Evolutionary conservation across 139 green algal species (phyloP), one percentile per base, ranked within the genome.

Genomic region (Chlorella sorokiniana): DNA sequence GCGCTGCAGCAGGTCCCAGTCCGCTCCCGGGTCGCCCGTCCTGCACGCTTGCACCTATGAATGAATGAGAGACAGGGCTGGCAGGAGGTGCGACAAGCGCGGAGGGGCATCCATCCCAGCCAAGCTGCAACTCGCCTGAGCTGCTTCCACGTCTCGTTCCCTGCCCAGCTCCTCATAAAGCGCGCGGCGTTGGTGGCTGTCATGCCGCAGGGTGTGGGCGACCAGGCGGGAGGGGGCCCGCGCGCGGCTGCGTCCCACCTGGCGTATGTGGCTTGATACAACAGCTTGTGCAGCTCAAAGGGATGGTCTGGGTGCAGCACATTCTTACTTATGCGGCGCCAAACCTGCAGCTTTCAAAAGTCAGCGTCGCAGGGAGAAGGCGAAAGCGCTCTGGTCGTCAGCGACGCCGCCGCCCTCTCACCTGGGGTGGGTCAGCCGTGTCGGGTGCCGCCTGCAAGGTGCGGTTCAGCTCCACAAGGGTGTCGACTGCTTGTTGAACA

Each of bases 161-260:
- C 88, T 76, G 88, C n/a, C 29, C 90, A 87, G 35, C 20, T 44
- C 3, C 63, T 18, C 74, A 95, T 91, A 76, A 95, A 94, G 9
- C 51, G 31, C 4, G 83, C 88, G n/a, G 85, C 54, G 42, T 95
- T 96, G 33, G 91, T 94, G 27, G 69, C 59, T 0, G 37, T 27
- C 22, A 85, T 70, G 8, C 74, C 82, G 0, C 74, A 29, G 0
- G 82, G 40, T 0, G 78, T 67, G 20, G 93, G 93, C 29, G 91
- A 71, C 93, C 93, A 96, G 5, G 88, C 77, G 6, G 92, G 92
- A 6, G 87, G 79, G 1, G 89, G 91, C 7, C 92, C 93, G 45
- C 87, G 83, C 54, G 41, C 68, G 33, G 0, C 38, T 41, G 71
- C 64, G 23, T 92, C 72, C 92, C 92, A 95, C 29, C 35, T 44